These are phyloP conservation scores for Rhododendron ferrugineum DNA, from an alignment of 148 eudicot species.

Conservation along the genomic window DNA sequence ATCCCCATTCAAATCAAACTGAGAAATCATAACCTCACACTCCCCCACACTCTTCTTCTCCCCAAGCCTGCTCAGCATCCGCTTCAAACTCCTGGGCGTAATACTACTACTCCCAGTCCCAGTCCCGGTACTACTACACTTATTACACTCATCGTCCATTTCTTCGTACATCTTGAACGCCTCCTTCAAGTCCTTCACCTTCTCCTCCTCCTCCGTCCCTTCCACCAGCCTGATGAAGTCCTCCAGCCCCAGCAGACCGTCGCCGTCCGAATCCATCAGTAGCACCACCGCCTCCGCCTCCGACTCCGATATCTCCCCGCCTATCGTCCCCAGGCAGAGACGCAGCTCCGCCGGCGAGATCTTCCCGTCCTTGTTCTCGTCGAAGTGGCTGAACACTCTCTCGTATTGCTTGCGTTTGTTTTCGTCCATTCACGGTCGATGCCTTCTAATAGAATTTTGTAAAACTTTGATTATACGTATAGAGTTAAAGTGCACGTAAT, in stretches of 20 bases:
- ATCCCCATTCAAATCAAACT: conserved; percentile 26
- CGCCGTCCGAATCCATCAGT: conserved; percentile 37
- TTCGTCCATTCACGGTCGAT: conserved; percentile 9
- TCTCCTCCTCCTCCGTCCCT: conserved; percentile 31
- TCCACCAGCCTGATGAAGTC: conserved; percentile 34
- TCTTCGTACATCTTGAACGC: conserved; percentile 35
- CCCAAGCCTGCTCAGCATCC: conserved; percentile 29
- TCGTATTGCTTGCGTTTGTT: conserved; percentile 13
- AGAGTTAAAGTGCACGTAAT: background rate
- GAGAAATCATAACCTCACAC: conserved; percentile 24
- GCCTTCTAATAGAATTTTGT: background rate
- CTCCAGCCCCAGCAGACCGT: conserved; percentile 33
- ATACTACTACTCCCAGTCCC: conserved; percentile 9
- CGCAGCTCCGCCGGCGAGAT: conserved; percentile 41
- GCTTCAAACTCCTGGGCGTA: conserved; percentile 30
- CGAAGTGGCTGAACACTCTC: conserved; percentile 34
- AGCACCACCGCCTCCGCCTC: conserved; percentile 39
- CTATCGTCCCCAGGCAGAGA: conserved; percentile 15
- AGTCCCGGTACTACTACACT: conserved; percentile 12
- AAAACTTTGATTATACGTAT: background rate
- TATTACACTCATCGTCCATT: background rate
- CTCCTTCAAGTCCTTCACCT: conserved; percentile 24
- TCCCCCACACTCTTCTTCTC: conserved; percentile 17
- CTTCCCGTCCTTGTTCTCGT: conserved; percentile 36
- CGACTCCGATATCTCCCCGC: conserved; percentile 17